Conservation (phyloP, 176 grass and related monocot genomes). For the Themeda triandra region DNA sequence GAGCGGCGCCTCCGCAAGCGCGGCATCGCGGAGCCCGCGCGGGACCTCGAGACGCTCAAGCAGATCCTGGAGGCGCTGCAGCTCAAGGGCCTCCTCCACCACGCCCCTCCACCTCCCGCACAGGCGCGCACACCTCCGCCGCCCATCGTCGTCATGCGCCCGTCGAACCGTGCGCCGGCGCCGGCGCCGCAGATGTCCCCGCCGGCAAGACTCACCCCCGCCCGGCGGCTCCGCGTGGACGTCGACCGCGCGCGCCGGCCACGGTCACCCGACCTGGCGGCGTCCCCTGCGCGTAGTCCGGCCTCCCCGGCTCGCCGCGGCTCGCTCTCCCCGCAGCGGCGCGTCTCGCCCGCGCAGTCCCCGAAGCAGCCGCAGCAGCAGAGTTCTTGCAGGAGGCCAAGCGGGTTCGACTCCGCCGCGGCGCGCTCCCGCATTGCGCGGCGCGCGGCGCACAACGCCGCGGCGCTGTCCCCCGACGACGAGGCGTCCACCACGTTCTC, state of each 20-base stretch:
- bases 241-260: conserved; percentile 15
- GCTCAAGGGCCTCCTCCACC: conserved; percentile 83
- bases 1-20: conserved; percentile 83
- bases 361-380: conserved; percentile 37
- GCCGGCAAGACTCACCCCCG: not conserved
- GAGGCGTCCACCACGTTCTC: conserved; percentile 62
- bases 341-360: conserved; percentile 36
- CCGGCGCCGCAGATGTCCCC: conserved; percentile 27
- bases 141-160: conserved; percentile 78
- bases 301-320: conserved; percentile 40
- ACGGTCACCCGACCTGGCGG: conserved; percentile 27
- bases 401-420: conserved; percentile 18
- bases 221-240: not conserved
- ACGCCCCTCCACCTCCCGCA: not conserved
- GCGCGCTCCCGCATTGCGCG: conserved; percentile 36
- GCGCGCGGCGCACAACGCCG: not conserved
- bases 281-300: conserved; percentile 39
- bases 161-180: not conserved
- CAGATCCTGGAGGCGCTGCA: conserved; percentile 88
- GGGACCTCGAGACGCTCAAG: conserved; percentile 86
- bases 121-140: conserved; percentile 12
- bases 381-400: not conserved
- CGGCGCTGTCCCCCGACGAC: conserved; percentile 25
- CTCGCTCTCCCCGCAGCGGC: conserved; percentile 37
- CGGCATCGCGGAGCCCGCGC: conserved; percentile 72